These are phyloP conservation scores for Aspergillus piperis DNA, from an alignment of 2,329 filamentous ascomycete genomes.

Conservation along the genomic window DNA sequence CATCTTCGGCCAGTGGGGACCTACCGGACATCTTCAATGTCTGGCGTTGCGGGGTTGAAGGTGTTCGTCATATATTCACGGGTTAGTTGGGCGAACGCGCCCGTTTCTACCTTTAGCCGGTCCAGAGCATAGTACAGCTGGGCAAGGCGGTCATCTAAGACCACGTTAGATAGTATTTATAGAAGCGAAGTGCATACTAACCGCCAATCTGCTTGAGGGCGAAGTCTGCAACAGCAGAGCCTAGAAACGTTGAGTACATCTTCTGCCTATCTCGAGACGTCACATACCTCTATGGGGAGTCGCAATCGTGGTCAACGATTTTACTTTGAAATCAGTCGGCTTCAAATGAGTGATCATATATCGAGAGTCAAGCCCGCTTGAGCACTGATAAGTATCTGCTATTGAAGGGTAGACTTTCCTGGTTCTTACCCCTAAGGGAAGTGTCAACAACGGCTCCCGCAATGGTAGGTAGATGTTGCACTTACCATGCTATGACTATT, in stretches of 20 bases:
- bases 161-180: not conserved
- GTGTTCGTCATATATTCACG: constrained; percentile 57
- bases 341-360: constrained; percentile 64
- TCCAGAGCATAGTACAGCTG: constrained; percentile 59
- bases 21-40: constrained; percentile 54
- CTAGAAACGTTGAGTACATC: constrained; percentile 30
- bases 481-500: constrained; percentile 52
- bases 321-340: constrained; percentile 70
- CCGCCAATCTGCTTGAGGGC: constrained; percentile 60
- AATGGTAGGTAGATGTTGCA: not conserved
- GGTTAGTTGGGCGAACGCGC: constrained; percentile 64
- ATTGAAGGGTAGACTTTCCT: not conserved
- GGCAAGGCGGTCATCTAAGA: constrained; percentile 50
- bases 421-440: constrained; percentile 35
- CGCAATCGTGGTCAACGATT: constrained; percentile 66
- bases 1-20: constrained; percentile 14
- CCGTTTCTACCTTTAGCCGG: constrained; percentile 58
- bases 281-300: constrained; percentile 58
- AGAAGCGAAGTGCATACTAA: constrained; percentile 28
- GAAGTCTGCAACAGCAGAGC: constrained; percentile 64
- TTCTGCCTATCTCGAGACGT: not conserved
- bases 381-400: constrained; percentile 12
- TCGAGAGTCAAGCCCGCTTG: constrained; percentile 62
- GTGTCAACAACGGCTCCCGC: not conserved
- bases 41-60: constrained; percentile 62